Base-by-base conservation (phyloP, 2,329 filamentous ascomycete species). In the Macrophomina tecta region DNA sequence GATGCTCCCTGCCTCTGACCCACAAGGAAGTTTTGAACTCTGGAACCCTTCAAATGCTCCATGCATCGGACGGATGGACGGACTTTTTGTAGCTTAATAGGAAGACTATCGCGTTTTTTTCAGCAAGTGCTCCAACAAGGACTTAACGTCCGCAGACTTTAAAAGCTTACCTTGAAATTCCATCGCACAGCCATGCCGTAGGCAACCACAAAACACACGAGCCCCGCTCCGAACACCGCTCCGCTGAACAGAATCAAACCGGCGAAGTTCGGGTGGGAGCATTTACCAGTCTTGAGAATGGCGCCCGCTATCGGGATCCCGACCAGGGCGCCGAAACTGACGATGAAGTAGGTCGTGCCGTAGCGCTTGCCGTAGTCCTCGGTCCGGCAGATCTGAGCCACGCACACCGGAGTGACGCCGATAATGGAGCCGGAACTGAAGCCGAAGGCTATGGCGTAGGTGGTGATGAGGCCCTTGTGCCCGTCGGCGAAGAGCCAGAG, bases 381-480 rank as follows among this genome's bases (percentile, higher is more conserved):
- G 6, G 64, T 90, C 86, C 2, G 86, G 71, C 67, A 89, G 69
- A 92, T 89, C 72, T 91, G 88, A 1, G 89, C 90, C 30, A 92
- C 80, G 28, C 90, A 78, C 0, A 88, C 85, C 0, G 90, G 88
- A 0, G 80, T 82, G 36, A 91, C 79, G 0, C 85, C 86, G 53
- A 91, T 85, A 70, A 87, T 89, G 1, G 87, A 86, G 18, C 90
- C 90, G 0, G 87, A 89, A 5, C 83, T 83, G 73, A 91, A 90
- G 18, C 90, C 90, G 36, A 69, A 75, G 61, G 80, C 77, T 0
- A 74, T 75, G 4, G 74, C 69, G 65, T 75, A 81, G 52, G 71
- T 68, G 18, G 78, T 74, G 53, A 77, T 71, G 0, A 75, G 70
- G 42, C 74, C 79, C 8, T 70, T 71, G 7, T 66, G 30, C 16